A percentile compares a stretch with the other conserved stretches of the same genome.
Evolutionary conservation across 768 basidiomycete species (phyloP).

Genomic region (Agaricus subrufescens): DNA sequence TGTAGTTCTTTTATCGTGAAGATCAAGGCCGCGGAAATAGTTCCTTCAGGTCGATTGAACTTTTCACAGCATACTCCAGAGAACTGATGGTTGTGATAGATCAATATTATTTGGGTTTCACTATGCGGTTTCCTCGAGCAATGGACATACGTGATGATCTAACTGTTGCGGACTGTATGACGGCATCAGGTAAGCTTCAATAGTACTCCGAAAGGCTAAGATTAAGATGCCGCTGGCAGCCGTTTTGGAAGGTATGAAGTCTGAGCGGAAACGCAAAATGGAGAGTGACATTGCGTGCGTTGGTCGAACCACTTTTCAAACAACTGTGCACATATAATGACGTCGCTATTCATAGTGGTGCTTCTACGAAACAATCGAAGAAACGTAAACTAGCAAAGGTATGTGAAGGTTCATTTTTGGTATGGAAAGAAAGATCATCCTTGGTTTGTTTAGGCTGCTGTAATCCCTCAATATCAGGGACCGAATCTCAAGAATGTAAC

Average conservation of each 20-base stretch:
- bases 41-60: conserved; percentile 49
- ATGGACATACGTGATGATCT: conserved; percentile 77
- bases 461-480: conserved; percentile 66
- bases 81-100: conserved; percentile 36
- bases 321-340: background rate
- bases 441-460: conserved; percentile 35
- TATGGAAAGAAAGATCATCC: background rate
- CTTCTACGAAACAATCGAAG: conserved; percentile 59
- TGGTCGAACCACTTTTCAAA: background rate
- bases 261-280: conserved; percentile 73
- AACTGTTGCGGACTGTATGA: conserved; percentile 65
- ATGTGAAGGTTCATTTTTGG: background rate
- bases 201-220: background rate
- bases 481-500: conserved; percentile 56
- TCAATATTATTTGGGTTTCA: conserved; percentile 79
- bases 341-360: conserved; percentile 16
- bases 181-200: conserved; percentile 47
- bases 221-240: conserved; percentile 27
- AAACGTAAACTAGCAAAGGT: conserved; percentile 58
- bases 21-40: conserved; percentile 92
- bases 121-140: conserved; percentile 93
- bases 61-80: background rate
- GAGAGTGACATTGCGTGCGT: conserved; percentile 52
- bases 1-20: conserved; percentile 87
- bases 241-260: conserved; percentile 53